These are phyloP conservation scores for Warburgia ugandensis DNA, from an alignment of 164 flowering plant genomes.

Conservation along the genomic window DNA sequence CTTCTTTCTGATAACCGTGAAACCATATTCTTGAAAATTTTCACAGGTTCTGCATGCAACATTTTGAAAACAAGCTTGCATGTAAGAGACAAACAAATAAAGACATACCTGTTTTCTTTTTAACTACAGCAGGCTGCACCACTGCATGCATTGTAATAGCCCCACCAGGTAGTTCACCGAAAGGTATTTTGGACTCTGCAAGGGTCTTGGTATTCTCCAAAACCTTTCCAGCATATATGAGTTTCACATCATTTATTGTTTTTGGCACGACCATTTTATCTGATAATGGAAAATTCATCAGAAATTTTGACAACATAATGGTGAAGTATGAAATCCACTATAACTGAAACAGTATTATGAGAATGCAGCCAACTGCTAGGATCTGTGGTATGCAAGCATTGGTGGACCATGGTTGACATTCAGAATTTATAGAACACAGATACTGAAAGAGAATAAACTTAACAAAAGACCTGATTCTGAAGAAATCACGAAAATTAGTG, in stretches of 20 bases:
- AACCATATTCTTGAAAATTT: too few relatives aligned
- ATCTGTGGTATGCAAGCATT: too few relatives aligned
- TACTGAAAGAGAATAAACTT: too few relatives aligned
- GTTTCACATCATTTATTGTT: slow-evolving; percentile 39
- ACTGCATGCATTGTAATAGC: slow-evolving; percentile 49
- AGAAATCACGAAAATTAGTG: too few relatives aligned
- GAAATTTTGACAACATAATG: too few relatives aligned
- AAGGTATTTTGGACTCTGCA: slow-evolving; percentile 36
- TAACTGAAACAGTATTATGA: too few relatives aligned
- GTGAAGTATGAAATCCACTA: too few relatives aligned
- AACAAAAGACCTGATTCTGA: too few relatives aligned
- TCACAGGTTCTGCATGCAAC: not conserved
- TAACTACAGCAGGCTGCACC: slow-evolving; percentile 30
- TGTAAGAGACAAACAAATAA: not conserved
- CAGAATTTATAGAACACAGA: too few relatives aligned
- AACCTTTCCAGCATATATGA: slow-evolving; percentile 50
- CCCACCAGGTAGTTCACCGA: slow-evolving; percentile 43
- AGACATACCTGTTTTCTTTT: slow-evolving; percentile 21
- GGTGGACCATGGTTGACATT: too few relatives aligned
- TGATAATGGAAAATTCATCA: slow-evolving; percentile 7
- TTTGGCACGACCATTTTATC: slow-evolving; percentile 38
- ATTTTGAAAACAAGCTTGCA: not conserved
- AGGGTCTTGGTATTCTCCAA: slow-evolving; percentile 59
- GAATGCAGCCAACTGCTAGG: too few relatives aligned
- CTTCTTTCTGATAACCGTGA: too few relatives aligned